A percentile compares a stretch with the other conserved stretches of the same genome.
Evolutionary conservation across 345 rosid genomes (phyloP).

Genomic region (Geranium brycei): DNA sequence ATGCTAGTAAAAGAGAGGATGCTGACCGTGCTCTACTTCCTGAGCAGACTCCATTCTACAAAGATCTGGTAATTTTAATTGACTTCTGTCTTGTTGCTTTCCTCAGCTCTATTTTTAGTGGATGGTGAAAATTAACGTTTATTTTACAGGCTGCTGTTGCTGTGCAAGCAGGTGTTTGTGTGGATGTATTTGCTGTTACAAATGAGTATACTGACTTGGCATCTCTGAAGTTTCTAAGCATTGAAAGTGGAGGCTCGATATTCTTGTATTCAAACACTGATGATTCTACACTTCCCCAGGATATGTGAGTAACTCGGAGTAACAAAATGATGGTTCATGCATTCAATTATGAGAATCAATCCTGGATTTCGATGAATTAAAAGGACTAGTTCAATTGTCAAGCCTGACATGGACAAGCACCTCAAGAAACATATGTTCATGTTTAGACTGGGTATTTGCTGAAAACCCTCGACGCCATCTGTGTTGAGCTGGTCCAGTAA

Average conservation of each 20-base stretch:
- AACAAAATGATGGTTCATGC: not conserved
- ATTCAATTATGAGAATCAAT: not conserved
- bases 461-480: not conserved
- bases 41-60: constrained; percentile 95
- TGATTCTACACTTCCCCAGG: constrained; percentile 98
- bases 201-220: constrained; percentile 98
- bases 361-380: not conserved
- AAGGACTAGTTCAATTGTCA: not conserved
- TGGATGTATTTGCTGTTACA: constrained; percentile 88
- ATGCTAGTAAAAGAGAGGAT: constrained; percentile 97
- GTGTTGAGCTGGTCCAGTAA: not conserved
- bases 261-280: constrained; percentile 80
- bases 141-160: constrained; percentile 81
- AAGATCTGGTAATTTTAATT: constrained; percentile 60
- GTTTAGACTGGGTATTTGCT: not conserved
- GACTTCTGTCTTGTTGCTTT: constrained; percentile 3
- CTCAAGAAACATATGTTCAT: not conserved
- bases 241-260: constrained; percentile 94
- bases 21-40: constrained; percentile 98
- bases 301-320: constrained; percentile 55
- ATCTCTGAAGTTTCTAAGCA: constrained; percentile 87
- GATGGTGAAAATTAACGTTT: constrained; percentile 21
- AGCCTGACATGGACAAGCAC: not conserved
- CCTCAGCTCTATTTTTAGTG: constrained; percentile 5
- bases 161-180: constrained; percentile 96